phyloP scores from a whole-genome alignment of 2,329 filamentous ascomycete species.

The Pseudogymnoascus sp. region DNA sequence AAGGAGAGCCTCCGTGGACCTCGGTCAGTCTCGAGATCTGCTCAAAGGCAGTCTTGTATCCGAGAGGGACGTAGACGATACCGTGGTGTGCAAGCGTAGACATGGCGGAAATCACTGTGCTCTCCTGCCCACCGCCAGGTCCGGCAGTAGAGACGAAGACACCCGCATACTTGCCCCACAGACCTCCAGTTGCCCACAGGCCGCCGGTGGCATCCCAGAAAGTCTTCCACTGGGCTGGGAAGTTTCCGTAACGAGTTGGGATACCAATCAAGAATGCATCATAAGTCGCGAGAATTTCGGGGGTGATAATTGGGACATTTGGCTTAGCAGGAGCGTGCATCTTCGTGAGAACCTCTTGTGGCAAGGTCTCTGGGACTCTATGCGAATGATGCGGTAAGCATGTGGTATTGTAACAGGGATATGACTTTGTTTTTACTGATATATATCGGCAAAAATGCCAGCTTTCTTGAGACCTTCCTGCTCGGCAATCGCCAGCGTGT shows the following conservation, averaged over 20 bases:
- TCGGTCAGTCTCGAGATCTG: constrained; percentile 65
- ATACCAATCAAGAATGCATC: constrained; percentile 91
- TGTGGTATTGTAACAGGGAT: not conserved
- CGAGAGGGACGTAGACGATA: constrained; percentile 91
- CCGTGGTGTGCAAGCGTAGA: constrained; percentile 88
- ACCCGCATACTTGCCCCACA: constrained; percentile 83
- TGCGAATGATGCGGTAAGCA: constrained; percentile 14
- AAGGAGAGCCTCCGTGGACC: constrained; percentile 78
- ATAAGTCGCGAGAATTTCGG: constrained; percentile 59
- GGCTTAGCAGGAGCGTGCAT: constrained; percentile 83
- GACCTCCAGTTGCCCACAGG: constrained; percentile 65
- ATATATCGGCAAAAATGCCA: constrained; percentile 74
- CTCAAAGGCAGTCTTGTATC: constrained; percentile 74
- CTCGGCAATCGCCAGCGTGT: constrained; percentile 78
- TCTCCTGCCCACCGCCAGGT: constrained; percentile 86
- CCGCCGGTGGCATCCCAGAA: constrained; percentile 91
- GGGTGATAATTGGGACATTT: constrained; percentile 56
- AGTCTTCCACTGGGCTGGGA: constrained; percentile 90
- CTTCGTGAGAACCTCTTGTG: constrained; percentile 74
- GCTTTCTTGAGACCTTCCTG: constrained; percentile 83
- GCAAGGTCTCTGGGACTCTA: constrained; percentile 77
- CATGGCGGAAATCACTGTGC: constrained; percentile 72
- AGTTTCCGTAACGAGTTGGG: constrained; percentile 94
- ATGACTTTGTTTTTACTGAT: constrained; percentile 52
- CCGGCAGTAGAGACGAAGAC: constrained; percentile 84